A percentile compares a stretch with the other conserved stretches of the same genome.
phyloP scores from a whole-genome alignment of 2,329 filamentous ascomycete genomes.

The Calonectria henricotiae region DNA sequence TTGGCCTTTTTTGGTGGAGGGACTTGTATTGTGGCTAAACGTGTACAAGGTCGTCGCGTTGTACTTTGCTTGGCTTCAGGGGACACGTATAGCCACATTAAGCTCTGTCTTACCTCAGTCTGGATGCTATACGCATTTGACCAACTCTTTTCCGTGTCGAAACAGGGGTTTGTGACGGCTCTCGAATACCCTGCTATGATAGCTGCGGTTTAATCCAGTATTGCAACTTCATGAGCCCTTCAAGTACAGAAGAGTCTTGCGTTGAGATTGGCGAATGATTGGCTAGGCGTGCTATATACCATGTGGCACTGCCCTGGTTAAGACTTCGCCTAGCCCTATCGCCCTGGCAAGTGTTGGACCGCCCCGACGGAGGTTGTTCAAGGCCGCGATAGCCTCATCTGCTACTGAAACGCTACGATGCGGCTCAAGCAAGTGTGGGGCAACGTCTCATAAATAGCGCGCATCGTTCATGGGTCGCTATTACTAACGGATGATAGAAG shows the following conservation, averaged over 20 bases:
- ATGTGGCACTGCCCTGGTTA: not conserved
- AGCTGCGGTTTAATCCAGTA: not conserved
- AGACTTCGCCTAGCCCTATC: not conserved
- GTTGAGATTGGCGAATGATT: not conserved
- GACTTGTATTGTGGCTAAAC: not conserved
- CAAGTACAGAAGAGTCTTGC: not conserved
- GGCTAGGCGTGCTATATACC: not conserved
- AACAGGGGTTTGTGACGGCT: too few species aligned
- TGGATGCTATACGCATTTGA: not conserved
- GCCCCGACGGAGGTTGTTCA: not conserved
- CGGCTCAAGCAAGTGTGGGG: slow-evolving; percentile 5
- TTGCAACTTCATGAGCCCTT: not conserved
- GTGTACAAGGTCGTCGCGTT: not conserved
- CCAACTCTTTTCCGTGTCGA: not conserved
- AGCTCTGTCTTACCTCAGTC: not conserved
- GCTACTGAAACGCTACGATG: not conserved
- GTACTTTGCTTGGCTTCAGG: not conserved
- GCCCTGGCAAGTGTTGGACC: not conserved
- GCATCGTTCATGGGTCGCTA: not conserved
- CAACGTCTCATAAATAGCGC: not conserved
- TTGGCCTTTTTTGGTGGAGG: too few species aligned
- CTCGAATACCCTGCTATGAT: not conserved
- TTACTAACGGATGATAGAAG: not conserved
- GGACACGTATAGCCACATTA: too few species aligned
- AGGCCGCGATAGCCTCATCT: slow-evolving; percentile 8